A percentile compares a stretch with the other conserved stretches of the same genome.
Evolutionary conservation across 305 asterid species (phyloP).

Genomic region (Fraxinus xanthoxyloides): DNA sequence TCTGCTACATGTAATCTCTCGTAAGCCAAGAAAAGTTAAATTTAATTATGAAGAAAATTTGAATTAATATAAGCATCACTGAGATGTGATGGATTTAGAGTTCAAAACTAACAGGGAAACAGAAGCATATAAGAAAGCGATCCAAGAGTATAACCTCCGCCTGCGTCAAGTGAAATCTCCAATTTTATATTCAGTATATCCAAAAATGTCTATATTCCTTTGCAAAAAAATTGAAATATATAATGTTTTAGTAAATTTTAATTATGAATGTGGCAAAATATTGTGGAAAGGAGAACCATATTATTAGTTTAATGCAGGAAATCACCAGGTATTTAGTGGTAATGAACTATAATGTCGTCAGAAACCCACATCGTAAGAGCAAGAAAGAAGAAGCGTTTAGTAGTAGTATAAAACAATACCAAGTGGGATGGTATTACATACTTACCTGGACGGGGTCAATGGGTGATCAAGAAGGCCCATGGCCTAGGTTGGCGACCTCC

Average conservation of each 20-base stretch:
- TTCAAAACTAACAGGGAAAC: not conserved
- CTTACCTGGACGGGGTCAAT: conserved; percentile 46
- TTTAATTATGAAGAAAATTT: not conserved
- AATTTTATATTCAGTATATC: not conserved
- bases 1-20: not conserved
- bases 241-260: too few species aligned
- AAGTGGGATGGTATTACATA: not conserved
- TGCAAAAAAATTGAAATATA: not conserved
- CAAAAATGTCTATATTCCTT: not conserved
- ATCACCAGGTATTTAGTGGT: not conserved
- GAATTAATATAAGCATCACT: not conserved
- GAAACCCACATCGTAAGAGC: not conserved
- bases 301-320: not conserved
- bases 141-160: not conserved
- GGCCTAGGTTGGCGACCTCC: conserved; percentile 37
- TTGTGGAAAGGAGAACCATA: not conserved
- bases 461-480: conserved; percentile 37
- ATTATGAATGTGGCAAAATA: not conserved
- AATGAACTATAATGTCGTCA: not conserved
- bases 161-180: not conserved
- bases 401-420: not conserved
- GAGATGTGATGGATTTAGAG: not conserved
- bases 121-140: not conserved
- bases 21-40: not conserved
- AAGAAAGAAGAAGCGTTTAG: not conserved